These are phyloP conservation scores for Linderina pennispora DNA, from an alignment of 192 early-diverging fungal species.

Conservation along the genomic window DNA sequence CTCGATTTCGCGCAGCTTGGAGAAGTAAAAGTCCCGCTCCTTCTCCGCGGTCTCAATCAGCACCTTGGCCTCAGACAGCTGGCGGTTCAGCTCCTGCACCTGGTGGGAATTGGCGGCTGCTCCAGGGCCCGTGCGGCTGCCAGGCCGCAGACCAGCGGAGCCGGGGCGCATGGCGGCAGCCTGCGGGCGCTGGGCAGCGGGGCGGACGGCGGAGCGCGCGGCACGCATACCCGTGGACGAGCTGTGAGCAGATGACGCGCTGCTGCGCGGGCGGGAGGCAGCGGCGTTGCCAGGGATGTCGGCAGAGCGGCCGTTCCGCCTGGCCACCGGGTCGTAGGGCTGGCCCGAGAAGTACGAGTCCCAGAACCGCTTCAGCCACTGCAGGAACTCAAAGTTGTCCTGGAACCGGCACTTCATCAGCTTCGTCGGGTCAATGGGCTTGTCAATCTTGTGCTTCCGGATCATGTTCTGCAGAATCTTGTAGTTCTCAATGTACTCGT, in stretches of 20 bases:
- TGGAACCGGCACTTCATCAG: conserved; percentile 95
- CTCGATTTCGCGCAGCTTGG: conserved; percentile 91
- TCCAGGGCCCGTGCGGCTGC: conserved; percentile 14
- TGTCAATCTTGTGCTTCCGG: conserved; percentile 87
- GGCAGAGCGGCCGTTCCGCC: conserved; percentile 50
- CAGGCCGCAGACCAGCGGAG: too few species aligned
- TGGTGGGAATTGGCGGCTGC: conserved; percentile 55
- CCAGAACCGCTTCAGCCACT: conserved; percentile 94
- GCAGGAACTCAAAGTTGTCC: conserved; percentile 98
- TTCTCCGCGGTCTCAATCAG: conserved; percentile 90
- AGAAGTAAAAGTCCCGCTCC: conserved; percentile 97
- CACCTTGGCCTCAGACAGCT: conserved; percentile 74
- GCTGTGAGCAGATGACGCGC: conserved; percentile 28
- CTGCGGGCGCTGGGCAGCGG: too few species aligned
- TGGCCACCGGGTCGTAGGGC: conserved; percentile 71
- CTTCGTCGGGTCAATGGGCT: conserved; percentile 82
- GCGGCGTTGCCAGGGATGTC: conserved; percentile 24
- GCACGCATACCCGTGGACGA: conserved; percentile 28
- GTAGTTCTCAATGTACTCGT: conserved; percentile 93
- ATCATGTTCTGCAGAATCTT: conserved; percentile 89
- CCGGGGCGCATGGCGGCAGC: too few species aligned
- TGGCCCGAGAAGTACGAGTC: conserved; percentile 82
- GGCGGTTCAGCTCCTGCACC: conserved; percentile 68
- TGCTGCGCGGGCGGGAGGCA: conserved; percentile 22
- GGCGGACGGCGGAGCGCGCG: too few species aligned